phyloP scores from a whole-genome alignment of 768 basidiomycete genomes.

The Amanita rimosa region DNA sequence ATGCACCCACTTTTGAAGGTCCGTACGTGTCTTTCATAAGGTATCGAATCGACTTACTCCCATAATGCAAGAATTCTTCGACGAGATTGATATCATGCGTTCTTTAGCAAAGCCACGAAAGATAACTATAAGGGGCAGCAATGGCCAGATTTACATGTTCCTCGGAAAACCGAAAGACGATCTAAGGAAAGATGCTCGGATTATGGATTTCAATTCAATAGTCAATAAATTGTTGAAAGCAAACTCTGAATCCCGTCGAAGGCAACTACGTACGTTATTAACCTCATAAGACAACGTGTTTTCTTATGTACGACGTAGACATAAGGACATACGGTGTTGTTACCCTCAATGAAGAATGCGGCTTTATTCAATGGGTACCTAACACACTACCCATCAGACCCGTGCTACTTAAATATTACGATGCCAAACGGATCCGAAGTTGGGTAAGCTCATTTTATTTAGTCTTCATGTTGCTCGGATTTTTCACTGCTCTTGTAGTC shows the following conservation, averaged over 20 bases:
- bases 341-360: slow-evolving; percentile 93
- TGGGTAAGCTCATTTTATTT: slow-evolving; percentile 23
- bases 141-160: slow-evolving; percentile 83
- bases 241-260: slow-evolving; percentile 83
- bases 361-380: slow-evolving; percentile 97
- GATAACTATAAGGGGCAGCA: slow-evolving; percentile 71
- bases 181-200: slow-evolving; percentile 87
- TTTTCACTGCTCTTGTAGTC: slow-evolving; percentile 19
- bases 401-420: slow-evolving; percentile 62
- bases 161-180: slow-evolving; percentile 97
- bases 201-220: slow-evolving; percentile 98
- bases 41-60: not conserved
- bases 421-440: slow-evolving; percentile 24
- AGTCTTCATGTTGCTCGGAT: not conserved
- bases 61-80: slow-evolving; percentile 47
- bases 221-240: slow-evolving; percentile 94
- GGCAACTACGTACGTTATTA: slow-evolving; percentile 69
- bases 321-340: slow-evolving; percentile 99
- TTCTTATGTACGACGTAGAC: slow-evolving; percentile 31
- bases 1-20: slow-evolving; percentile 73
- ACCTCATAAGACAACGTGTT: too few species aligned
- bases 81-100: slow-evolving; percentile 84
- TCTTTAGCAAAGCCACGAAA: slow-evolving; percentile 90
- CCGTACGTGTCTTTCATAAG: slow-evolving; percentile 9
- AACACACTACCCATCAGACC: slow-evolving; percentile 79